phyloP scores from a whole-genome alignment of 768 basidiomycete species.

The Boletus bicolor region DNA sequence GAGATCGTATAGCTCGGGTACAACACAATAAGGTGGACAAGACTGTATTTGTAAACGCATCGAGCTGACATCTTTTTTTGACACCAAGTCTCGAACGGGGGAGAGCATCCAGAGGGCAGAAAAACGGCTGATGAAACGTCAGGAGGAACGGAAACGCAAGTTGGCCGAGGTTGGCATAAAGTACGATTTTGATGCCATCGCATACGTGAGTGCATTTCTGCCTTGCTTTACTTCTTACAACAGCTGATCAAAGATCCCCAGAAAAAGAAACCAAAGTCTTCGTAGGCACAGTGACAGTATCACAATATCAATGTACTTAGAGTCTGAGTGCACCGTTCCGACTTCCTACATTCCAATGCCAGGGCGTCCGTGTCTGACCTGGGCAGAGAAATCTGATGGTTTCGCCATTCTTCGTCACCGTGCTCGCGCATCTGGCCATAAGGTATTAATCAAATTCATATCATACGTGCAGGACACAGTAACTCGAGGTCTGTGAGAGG shows the following conservation, averaged over 20 bases:
- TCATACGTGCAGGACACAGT: not conserved
- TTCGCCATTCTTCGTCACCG: not conserved
- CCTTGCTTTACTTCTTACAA: not conserved
- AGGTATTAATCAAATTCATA: not conserved
- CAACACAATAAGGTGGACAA: conserved; percentile 76
- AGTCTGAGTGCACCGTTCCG: not conserved
- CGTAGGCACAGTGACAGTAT: conserved; percentile 5
- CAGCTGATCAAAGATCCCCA: conserved; percentile 4
- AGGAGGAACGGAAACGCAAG: conserved; percentile 74
- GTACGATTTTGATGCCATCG: conserved; percentile 78
- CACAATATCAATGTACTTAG: not conserved
- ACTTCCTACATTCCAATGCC: too few relatives aligned
- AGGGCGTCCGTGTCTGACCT: not conserved
- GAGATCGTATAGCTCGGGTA: conserved; percentile 62
- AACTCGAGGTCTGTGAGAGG: not conserved
- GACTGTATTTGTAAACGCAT: not conserved
- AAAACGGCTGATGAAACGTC: conserved; percentile 69
- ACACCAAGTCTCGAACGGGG: conserved; percentile 63
- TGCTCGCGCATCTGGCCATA: not conserved
- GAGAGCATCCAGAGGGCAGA: conserved; percentile 64
- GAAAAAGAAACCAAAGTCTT: conserved; percentile 38
- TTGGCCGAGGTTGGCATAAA: conserved; percentile 78
- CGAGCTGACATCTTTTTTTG: conserved; percentile 6
- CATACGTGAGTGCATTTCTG: conserved; percentile 62
- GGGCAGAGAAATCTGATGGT: too few relatives aligned